Percentiles rank a stretch among this genome's conserved stretches.
phyloP scores from a whole-genome alignment of 768 basidiomycete species.

The Amanita rimosa region DNA sequence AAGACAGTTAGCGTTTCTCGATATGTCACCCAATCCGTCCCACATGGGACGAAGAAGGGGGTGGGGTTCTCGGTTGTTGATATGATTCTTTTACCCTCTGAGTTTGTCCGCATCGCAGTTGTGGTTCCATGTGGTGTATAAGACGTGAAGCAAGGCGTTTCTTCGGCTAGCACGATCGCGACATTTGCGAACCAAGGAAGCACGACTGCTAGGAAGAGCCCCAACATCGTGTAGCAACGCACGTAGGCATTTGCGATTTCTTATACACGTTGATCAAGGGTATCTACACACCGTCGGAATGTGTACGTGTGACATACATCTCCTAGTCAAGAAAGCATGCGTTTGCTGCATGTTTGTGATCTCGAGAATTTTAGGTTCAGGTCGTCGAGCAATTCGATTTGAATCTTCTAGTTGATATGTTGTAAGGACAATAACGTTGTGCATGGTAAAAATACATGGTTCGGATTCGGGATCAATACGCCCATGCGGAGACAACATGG shows the following conservation, averaged over 20 bases:
- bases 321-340: background rate
- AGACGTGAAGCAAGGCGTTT: background rate
- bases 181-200: background rate
- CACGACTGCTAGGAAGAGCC: background rate
- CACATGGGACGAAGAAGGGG: conserved; percentile 14
- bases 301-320: background rate
- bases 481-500: no score
- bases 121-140: background rate
- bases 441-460: no score
- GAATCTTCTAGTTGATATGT: no score
- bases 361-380: no score
- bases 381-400: no score
- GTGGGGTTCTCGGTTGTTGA: conserved; percentile 7
- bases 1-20: conserved; percentile 13
- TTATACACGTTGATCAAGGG: background rate
- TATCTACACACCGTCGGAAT: no score
- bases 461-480: no score
- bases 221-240: background rate
- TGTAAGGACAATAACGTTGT: no score
- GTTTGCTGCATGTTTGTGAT: background rate
- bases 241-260: background rate
- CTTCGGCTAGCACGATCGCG: background rate
- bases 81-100: background rate
- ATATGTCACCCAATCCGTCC: conserved; percentile 12
- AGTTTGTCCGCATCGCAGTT: background rate